Conservation (phyloP, 768 basidiomycete genomes). For the Gymnopilus dilepis region DNA sequence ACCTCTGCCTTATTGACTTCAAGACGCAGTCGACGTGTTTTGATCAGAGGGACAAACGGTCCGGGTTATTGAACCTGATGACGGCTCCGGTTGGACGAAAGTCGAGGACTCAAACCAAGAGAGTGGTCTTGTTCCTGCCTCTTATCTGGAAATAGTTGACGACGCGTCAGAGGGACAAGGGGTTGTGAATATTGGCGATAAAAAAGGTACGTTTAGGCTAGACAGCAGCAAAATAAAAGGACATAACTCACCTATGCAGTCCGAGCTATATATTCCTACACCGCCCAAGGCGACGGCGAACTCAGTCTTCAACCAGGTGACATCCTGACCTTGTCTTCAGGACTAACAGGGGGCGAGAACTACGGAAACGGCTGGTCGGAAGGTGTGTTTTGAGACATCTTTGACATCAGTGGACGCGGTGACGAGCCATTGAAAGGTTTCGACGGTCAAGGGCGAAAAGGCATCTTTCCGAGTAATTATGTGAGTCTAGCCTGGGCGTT, state of each 20-base stretch:
- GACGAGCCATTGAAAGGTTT: conserved; percentile 51
- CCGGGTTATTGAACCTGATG: conserved; percentile 76
- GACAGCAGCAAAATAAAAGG: background rate
- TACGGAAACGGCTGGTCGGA: conserved; percentile 89
- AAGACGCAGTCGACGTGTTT: conserved; percentile 2
- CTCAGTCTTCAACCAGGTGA: conserved; percentile 65
- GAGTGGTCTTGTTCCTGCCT: conserved; percentile 83
- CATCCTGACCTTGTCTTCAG: conserved; percentile 65
- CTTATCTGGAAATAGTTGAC: conserved; percentile 59
- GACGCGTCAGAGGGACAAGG: conserved; percentile 27
- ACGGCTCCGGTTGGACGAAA: conserved; percentile 89
- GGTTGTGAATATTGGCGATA: conserved; percentile 3
- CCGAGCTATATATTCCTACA: conserved; percentile 81
- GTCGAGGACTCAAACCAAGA: conserved; percentile 61
- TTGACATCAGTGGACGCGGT: conserved; percentile 13
- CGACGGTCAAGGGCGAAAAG: conserved; percentile 63
- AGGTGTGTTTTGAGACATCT: conserved; percentile 46
- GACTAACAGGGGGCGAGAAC: conserved; percentile 62
- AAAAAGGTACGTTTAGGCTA: background rate
- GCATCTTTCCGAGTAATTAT: conserved; percentile 90
- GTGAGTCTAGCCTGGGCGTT: conserved; percentile 49
- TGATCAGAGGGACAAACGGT: conserved; percentile 65
- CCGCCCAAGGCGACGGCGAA: conserved; percentile 75
- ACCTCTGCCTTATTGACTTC: background rate
- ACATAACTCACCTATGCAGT: conserved; percentile 48